A percentile compares a stretch with the other conserved stretches of the same genome.
These are phyloP conservation scores for Plantago elongata DNA, from an alignment of 257 asterid species.

Conservation along the genomic window DNA sequence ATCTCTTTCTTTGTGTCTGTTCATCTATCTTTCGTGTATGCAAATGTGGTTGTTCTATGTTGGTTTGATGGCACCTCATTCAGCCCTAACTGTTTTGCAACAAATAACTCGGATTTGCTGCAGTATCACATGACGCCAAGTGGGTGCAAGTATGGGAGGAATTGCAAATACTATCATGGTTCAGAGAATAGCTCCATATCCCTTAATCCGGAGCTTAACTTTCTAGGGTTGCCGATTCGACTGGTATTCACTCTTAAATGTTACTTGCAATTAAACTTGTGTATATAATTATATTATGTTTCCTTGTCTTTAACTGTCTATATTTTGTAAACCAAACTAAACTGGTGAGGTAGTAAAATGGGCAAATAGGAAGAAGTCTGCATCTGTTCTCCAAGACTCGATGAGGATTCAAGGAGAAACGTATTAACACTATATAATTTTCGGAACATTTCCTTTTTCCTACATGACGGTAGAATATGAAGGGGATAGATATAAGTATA, in stretches of 20 bases:
- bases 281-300: constrained; percentile 1
- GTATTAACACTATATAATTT: not conserved
- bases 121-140: constrained; percentile 69
- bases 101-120: constrained; percentile 23
- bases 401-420: not conserved
- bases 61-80: not conserved
- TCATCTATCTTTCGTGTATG: constrained; percentile 5
- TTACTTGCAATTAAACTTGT: constrained; percentile 12
- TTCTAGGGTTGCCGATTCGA: constrained; percentile 74
- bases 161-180: constrained; percentile 64
- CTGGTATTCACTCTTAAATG: constrained; percentile 35
- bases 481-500: not conserved
- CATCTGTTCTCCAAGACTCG: not conserved
- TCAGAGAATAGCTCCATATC: constrained; percentile 29
- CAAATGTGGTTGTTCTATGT: not conserved
- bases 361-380: too few relatives aligned
- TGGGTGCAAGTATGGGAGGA: constrained; percentile 72
- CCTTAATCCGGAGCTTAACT: constrained; percentile 43
- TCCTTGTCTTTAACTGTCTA: not conserved
- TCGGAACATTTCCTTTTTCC: too few relatives aligned
- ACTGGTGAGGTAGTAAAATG: too few relatives aligned
- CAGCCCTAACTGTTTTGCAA: constrained; percentile 18
- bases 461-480: too few relatives aligned
- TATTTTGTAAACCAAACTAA: not conserved
- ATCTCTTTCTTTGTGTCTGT: constrained; percentile 1